Conservation (phyloP, 495 filamentous ascomycete species). For the Penicillium dipodomyicola region DNA sequence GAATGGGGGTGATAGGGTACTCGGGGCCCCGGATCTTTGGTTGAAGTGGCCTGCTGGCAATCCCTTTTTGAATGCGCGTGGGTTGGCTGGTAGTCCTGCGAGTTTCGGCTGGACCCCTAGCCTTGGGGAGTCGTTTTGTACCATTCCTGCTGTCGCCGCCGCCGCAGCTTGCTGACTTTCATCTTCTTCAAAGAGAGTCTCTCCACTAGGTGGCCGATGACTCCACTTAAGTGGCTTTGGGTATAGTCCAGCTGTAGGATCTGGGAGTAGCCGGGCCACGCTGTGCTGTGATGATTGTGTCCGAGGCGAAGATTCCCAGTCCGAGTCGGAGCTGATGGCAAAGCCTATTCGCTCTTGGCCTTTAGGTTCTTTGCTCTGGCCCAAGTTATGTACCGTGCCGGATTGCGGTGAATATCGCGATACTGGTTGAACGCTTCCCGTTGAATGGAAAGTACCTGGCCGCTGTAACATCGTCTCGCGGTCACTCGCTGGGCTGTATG, state of each 20-base stretch:
- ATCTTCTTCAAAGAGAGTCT: slow-evolving; percentile 44
- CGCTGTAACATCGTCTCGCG: slow-evolving; percentile 18
- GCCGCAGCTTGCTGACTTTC: slow-evolving; percentile 12
- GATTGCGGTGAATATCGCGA: slow-evolving; percentile 24
- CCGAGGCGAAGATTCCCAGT: slow-evolving; percentile 27
- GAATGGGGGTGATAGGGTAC: slow-evolving; percentile 7
- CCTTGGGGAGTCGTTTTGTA: slow-evolving; percentile 4
- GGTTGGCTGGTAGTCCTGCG: slow-evolving; percentile 40
- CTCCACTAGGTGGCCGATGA: slow-evolving; percentile 35
- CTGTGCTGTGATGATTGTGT: slow-evolving; percentile 37
- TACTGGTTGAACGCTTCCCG: background rate
- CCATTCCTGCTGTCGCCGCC: background rate
- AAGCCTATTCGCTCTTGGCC: slow-evolving; percentile 27
- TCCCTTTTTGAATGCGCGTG: slow-evolving; percentile 36
- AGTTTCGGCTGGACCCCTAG: slow-evolving; percentile 13
- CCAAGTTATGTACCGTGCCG: slow-evolving; percentile 16
- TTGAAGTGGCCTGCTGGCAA: slow-evolving; percentile 22
- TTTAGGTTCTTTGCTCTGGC: background rate
- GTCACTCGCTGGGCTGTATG: background rate
- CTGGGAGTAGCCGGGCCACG: slow-evolving; percentile 33
- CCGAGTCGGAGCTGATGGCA: slow-evolving; percentile 33
- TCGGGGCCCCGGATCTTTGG: slow-evolving; percentile 4
- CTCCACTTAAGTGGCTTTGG: slow-evolving; percentile 41
- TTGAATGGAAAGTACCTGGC: slow-evolving; percentile 5
- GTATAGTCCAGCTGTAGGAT: slow-evolving; percentile 28